Evolutionary conservation across 176 grass and related monocot genomes (phyloP).

Genomic region (bread wheat (Triticum aestivum)): DNA sequence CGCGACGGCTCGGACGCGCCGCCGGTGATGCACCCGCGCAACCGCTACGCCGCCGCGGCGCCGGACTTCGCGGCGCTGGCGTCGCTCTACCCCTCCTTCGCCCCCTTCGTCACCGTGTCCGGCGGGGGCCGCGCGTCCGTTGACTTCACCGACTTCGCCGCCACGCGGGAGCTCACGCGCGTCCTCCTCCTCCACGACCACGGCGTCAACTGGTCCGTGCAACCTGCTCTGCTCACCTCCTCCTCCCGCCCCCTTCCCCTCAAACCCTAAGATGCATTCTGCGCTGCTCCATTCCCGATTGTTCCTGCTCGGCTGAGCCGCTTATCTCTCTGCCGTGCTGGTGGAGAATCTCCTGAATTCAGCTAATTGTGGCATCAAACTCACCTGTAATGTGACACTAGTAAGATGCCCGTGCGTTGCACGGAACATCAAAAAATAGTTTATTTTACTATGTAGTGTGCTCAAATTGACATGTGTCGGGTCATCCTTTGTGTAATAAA

Average conservation of each 20-base stretch:
- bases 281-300: background rate
- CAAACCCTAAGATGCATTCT: background rate
- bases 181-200: slow-evolving; percentile 96
- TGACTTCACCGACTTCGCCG: slow-evolving; percentile 60
- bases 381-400: background rate
- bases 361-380: background rate
- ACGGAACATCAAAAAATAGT: no score
- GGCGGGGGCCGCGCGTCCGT: slow-evolving; percentile 44
- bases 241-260: background rate
- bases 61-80: slow-evolving; percentile 78
- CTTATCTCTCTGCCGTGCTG: background rate
- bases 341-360: background rate
- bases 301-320: background rate
- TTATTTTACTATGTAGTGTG: no score
- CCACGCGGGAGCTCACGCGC: slow-evolving; percentile 79
- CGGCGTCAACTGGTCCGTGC: slow-evolving; percentile 64
- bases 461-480: no score
- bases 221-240: background rate
- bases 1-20: slow-evolving; percentile 39
- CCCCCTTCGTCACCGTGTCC: slow-evolving; percentile 56
- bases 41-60: slow-evolving; percentile 67
- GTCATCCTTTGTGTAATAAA: no score
- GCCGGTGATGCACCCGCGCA: slow-evolving; percentile 67
- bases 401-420: no score
- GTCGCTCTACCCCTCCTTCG: slow-evolving; percentile 81